Percentiles rank a stretch among this genome's conserved stretches.
phyloP scores from a whole-genome alignment of 805 yeast species.

The Yarrowia sp. region DNA sequence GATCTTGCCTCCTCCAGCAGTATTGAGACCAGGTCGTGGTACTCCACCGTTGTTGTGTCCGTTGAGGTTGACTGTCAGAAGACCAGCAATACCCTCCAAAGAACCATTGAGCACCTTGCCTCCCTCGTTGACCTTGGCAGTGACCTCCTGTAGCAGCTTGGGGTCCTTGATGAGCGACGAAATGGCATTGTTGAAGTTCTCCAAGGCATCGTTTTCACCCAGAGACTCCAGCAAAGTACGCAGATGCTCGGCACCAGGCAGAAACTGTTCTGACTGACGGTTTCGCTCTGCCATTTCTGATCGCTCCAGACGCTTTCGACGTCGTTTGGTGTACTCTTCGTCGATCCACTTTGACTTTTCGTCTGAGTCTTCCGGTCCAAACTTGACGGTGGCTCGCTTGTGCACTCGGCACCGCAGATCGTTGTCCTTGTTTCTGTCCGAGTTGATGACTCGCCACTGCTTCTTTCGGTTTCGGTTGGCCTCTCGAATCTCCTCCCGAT shows the following conservation, averaged over 20 bases:
- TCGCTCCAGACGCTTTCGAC: slow-evolving; percentile 62
- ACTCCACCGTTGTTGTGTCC: not conserved
- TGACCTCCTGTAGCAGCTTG: slow-evolving; percentile 43
- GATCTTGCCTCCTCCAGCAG: slow-evolving; percentile 31
- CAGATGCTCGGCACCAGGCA: slow-evolving; percentile 42
- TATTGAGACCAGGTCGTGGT: slow-evolving; percentile 6
- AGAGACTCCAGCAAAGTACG: slow-evolving; percentile 45
- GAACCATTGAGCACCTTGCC: slow-evolving; percentile 33
- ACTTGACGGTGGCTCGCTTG: slow-evolving; percentile 71
- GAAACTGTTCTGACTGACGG: slow-evolving; percentile 16
- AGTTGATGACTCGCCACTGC: slow-evolving; percentile 82
- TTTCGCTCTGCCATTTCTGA: slow-evolving; percentile 41
- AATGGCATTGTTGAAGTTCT: slow-evolving; percentile 45
- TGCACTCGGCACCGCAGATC: slow-evolving; percentile 81
- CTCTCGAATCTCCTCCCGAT: slow-evolving; percentile 63
- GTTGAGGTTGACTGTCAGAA: slow-evolving; percentile 26
- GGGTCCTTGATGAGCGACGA: slow-evolving; percentile 46
- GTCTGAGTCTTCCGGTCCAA: slow-evolving; percentile 66
- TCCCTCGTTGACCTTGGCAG: slow-evolving; percentile 42
- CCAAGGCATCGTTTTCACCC: slow-evolving; percentile 43
- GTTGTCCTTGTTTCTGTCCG: slow-evolving; percentile 82
- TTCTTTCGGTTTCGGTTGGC: slow-evolving; percentile 82
- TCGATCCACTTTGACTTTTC: slow-evolving; percentile 71
- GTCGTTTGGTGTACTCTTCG: slow-evolving; percentile 70
- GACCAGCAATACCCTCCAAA: slow-evolving; percentile 34